Base-by-base conservation (phyloP, 2,329 filamentous ascomycete genomes). In the Aspergillus pseudonomiae region DNA sequence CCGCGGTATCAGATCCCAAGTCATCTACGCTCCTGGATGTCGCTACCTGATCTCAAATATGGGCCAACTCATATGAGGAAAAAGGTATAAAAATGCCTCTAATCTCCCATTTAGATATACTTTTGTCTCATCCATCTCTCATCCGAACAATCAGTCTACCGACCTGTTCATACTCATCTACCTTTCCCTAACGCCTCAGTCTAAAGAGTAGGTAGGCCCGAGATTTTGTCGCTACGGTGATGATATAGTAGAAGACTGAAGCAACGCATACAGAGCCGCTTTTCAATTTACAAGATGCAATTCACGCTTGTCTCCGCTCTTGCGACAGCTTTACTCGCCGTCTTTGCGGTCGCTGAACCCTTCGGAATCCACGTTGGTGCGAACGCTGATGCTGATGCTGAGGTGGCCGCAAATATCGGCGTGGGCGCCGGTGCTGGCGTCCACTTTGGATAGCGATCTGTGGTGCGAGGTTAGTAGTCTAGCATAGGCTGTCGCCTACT, bases 401-500 rank as follows among this genome's bases (percentile, higher is more conserved):
- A n/a, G 19, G 41, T 43, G 19, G 19, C 16, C 19, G 41, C 41
- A 7, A 11, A 43, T 43, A 19, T 43, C 7, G 41, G 41, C 0
- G n/a, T 43, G 7, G 41, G 41, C n/a, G 41, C 41, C 10, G 41
- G 41, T 43, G 16, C 41, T 11, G 41, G 41, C n/a, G 41, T 43
- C n/a, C 41, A 21, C 2, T n/a, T 43, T 11, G n/a, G 41, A 1
- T 43, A 43, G 41, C 1, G 19, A 11, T 21, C 16, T 43, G 3
- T 43, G 7, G 0, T 12, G 16, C 1, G 6, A 43, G 19, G 19
- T 9, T 43, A 21, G 10, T 21, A 39, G 34, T 39, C 14, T 14
- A 12, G 11, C 11, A 0, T 34, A 3, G 0, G 0, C 4, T 5
- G 3, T 12, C 32, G 11, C 32, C 10, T 34, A 16, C 4, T 39